Evolutionary conservation across 139 green algal genomes (phyloP).

Genomic region (Zygnema circumcarinatum): DNA sequence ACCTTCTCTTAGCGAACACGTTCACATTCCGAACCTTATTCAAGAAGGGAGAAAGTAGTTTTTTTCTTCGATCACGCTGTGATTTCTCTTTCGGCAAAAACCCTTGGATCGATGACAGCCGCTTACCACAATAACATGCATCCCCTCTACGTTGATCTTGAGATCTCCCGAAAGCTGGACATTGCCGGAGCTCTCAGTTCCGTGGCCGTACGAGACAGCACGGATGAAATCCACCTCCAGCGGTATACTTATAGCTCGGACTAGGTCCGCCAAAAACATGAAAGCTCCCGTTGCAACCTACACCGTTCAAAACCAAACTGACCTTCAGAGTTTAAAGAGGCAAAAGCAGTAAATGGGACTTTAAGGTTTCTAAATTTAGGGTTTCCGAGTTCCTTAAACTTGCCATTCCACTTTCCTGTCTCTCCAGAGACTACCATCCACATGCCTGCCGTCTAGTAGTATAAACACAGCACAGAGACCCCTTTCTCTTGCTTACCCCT

Average conservation of each 20-base stretch:
- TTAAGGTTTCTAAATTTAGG: not conserved
- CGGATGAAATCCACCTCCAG: constrained; percentile 47
- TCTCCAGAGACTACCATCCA: not conserved
- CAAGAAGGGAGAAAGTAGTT: no score
- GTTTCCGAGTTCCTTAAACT: not conserved
- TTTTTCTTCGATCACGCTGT: no score
- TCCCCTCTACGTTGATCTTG: constrained; percentile 32
- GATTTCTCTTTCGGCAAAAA: no score
- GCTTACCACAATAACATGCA: constrained; percentile 37
- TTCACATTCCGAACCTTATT: no score
- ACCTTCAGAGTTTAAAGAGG: not conserved
- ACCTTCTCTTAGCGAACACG: no score
- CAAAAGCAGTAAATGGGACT: not conserved
- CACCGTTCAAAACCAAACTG: not conserved
- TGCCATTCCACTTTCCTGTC: not conserved
- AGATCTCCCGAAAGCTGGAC: constrained; percentile 19
- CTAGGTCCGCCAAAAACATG: constrained; percentile 53
- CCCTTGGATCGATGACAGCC: no score
- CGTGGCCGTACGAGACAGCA: constrained; percentile 31
- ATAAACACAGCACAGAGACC: not conserved
- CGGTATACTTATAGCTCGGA: constrained; percentile 30
- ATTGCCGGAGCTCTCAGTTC: constrained; percentile 40
- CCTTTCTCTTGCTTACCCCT: not conserved
- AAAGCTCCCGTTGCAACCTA: constrained; percentile 55
- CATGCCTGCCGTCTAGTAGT: not conserved